Evolutionary conservation across 805 yeast species (phyloP), one percentile per base, ranked within the genome.

Genomic region (Teunomyces cretensis): DNA sequence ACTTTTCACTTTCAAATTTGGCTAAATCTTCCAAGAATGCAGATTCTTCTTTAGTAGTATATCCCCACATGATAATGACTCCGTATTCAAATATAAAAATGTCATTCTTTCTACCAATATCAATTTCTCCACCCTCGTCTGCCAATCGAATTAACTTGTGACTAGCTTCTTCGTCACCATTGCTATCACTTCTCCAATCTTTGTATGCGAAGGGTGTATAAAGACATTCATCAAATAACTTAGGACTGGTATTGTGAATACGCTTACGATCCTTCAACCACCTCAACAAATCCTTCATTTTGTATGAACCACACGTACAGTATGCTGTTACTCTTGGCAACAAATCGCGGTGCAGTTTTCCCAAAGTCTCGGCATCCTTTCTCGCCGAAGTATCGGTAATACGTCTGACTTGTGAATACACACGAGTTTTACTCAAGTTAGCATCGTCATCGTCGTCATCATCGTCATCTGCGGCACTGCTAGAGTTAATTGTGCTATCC

Each of bases 51-150:
- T 81, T 77, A 43, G 81, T 76, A 1, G 89, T 80, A 58, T 88
- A 94, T 0, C 99, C 99, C 99, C 99, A 94, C 72, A 94, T 68
- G 1, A 94, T 96, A 27, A 89, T 83, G n/a, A 94, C 99, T 15
- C 99, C 99, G 64, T 94, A 94, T 57, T 91, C 97, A 69, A 94
- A 94, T 6, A 94, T 72, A 59, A 91, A 94, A 7, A 90, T 73
- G 60, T 91, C 98, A 8, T 84, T 84, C 47, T 80, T 76, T 55
- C 84, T 85, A 42, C 91, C 89, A 39, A 92, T 83, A 55, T 89
- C 92, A 42, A 92, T 88, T 53, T 90, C 96, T 27, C 97, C 97
- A 46, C 98, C 98, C 62, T 91, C 96, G 56, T 88, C 96, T 48
- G 89, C 96, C 31, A 92, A 67, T 50, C 95, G 67, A 6, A 86